Conservation (phyloP, 1,139 yeast species). For the Lodderomyces pseudojiufengensis region DNA sequence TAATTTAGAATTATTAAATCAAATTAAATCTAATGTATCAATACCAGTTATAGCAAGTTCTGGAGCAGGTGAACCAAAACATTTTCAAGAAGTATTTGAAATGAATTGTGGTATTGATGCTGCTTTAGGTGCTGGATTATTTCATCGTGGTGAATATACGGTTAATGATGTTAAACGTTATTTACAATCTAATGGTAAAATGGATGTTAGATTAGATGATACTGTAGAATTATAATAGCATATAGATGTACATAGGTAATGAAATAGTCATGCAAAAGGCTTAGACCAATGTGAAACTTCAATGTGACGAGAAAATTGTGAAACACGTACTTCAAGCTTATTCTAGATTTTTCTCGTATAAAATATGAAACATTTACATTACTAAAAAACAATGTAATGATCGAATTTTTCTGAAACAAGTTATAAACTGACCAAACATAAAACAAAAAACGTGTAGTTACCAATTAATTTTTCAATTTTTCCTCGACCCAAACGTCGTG, state of each 20-base stretch:
- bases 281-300: too few species aligned
- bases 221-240: constrained; percentile 42
- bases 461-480: too few species aligned
- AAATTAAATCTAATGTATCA: constrained; percentile 68
- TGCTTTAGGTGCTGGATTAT: constrained; percentile 97
- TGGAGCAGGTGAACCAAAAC: constrained; percentile 93
- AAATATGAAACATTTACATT: too few species aligned
- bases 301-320: too few species aligned
- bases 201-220: constrained; percentile 91
- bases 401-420: too few species aligned
- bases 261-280: too few species aligned
- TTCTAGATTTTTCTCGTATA: too few species aligned
- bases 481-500: too few species aligned
- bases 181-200: constrained; percentile 78
- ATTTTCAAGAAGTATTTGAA: constrained; percentile 81
- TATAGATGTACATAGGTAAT: neutral
- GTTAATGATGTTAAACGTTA: constrained; percentile 77
- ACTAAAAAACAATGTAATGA: too few species aligned
- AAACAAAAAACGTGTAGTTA: too few species aligned
- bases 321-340: neutral
- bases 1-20: constrained; percentile 77
- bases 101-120: constrained; percentile 82
- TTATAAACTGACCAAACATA: too few species aligned
- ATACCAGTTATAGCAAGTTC: constrained; percentile 96
- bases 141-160: constrained; percentile 89